Percentiles rank a stretch among this genome's conserved stretches.
These are phyloP conservation scores for Eucalyptus decipiens DNA, from an alignment of 345 rosid species.

Conservation along the genomic window DNA sequence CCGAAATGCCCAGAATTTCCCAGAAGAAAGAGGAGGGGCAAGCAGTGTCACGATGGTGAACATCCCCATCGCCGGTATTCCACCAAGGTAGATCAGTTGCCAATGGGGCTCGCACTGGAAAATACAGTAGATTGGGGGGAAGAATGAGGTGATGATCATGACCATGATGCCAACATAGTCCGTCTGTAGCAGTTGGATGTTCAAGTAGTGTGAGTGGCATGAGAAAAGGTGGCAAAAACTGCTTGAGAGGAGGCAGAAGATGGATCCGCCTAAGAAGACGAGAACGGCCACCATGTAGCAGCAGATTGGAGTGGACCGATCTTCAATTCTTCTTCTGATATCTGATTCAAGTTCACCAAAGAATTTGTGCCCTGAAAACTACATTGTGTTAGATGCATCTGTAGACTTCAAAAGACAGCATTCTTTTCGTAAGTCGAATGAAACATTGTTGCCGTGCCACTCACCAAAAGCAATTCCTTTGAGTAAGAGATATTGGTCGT, in stretches of 20 bases:
- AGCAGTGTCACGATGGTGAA: too few relatives aligned
- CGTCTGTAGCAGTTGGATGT: too few relatives aligned
- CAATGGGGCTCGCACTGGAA: too few relatives aligned
- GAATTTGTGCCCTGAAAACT: conserved; percentile 33
- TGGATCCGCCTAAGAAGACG: conserved; percentile 66
- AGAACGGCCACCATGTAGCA: conserved; percentile 67
- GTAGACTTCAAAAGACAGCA: background rate
- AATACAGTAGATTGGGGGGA: too few relatives aligned
- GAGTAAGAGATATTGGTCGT: conserved; percentile 22
- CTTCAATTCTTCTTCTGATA: background rate
- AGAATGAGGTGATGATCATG: too few relatives aligned
- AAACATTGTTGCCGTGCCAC: background rate
- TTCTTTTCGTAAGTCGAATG: background rate
- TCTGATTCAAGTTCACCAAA: conserved; percentile 14
- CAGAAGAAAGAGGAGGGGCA: too few relatives aligned
- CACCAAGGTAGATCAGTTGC: too few relatives aligned
- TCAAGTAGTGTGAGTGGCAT: conserved; percentile 1
- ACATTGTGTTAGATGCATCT: background rate
- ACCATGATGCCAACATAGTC: too few relatives aligned
- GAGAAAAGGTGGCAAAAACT: conserved; percentile 75
- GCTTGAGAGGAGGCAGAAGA: conserved; percentile 78
- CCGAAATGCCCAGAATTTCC: too few relatives aligned
- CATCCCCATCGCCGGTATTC: too few relatives aligned
- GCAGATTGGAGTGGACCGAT: background rate
- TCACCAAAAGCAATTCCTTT: conserved; percentile 35